Conservation (phyloP, 805 yeast species). For the Clavispora fructus region DNA sequence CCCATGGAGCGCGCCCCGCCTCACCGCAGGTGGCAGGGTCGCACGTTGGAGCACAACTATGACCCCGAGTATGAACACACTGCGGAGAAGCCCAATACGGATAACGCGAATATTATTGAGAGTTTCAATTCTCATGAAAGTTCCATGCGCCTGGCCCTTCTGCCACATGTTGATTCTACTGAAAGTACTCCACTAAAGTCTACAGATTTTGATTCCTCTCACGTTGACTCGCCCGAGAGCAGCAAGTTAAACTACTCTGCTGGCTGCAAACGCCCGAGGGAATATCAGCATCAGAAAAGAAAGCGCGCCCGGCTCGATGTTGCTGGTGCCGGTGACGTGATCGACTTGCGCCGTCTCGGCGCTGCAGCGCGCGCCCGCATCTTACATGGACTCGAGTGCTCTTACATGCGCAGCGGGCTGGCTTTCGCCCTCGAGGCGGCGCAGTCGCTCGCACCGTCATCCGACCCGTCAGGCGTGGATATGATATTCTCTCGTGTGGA, state of each 20-base stretch:
- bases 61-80: not conserved
- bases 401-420: constrained; percentile 9
- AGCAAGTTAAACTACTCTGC: no score
- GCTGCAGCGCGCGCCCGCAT: constrained; percentile 2
- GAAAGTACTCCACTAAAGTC: no score
- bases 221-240: no score
- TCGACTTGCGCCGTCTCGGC: not conserved
- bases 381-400: constrained; percentile 10
- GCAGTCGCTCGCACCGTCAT: not conserved
- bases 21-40: not conserved
- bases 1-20: not conserved
- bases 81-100: no score
- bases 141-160: no score
- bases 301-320: not conserved
- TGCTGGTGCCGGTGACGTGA: not conserved
- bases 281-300: not conserved
- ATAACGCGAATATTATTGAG: no score
- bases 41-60: not conserved
- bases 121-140: no score
- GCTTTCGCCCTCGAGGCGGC: constrained; percentile 1
- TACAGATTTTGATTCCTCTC: no score
- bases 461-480: constrained; percentile 1
- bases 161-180: no score
- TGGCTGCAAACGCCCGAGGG: not conserved
- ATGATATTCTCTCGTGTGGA: constrained; percentile 6